These are phyloP conservation scores for Globisporangium camurandrum DNA, from an alignment of 352 stramenopile species.

Conservation along the genomic window DNA sequence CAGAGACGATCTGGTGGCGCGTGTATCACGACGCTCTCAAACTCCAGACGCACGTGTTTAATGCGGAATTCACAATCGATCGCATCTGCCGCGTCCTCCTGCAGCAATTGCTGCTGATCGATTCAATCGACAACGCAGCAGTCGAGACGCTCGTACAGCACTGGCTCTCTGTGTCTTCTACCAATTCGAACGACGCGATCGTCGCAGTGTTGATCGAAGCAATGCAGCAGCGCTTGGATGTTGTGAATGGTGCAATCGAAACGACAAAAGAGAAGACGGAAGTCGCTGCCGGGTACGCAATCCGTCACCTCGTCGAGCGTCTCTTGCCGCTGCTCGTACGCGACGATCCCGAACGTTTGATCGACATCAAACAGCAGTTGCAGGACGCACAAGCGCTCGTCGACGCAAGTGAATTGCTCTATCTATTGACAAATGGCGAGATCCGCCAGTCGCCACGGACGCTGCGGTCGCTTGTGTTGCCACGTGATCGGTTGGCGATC, in stretches of 20 bases:
- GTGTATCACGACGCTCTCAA: constrained; percentile 53
- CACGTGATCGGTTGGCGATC: constrained; percentile 27
- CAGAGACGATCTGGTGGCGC: constrained; percentile 27
- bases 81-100: constrained; percentile 46
- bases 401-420: constrained; percentile 41
- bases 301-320: too few relatives aligned
- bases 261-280: too few relatives aligned
- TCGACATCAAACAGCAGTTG: constrained; percentile 21
- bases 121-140: too few relatives aligned
- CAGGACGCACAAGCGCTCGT: constrained; percentile 22
- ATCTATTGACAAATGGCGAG: constrained; percentile 46
- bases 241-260: too few relatives aligned
- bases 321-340: too few relatives aligned
- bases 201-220: constrained; percentile 26
- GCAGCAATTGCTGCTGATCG: constrained; percentile 33
- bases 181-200: constrained; percentile 28
- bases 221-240: too few relatives aligned
- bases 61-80: constrained; percentile 45
- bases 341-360: too few relatives aligned
- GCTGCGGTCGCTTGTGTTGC: constrained; percentile 15
- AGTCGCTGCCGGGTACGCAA: too few relatives aligned
- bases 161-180: too few relatives aligned
- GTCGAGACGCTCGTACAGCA: constrained; percentile 39
- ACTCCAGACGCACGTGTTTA: constrained; percentile 67
- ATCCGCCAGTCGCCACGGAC: constrained; percentile 29